Evolutionary conservation across 345 rosid genomes (phyloP).

Genomic region (Murraya paniculata): DNA sequence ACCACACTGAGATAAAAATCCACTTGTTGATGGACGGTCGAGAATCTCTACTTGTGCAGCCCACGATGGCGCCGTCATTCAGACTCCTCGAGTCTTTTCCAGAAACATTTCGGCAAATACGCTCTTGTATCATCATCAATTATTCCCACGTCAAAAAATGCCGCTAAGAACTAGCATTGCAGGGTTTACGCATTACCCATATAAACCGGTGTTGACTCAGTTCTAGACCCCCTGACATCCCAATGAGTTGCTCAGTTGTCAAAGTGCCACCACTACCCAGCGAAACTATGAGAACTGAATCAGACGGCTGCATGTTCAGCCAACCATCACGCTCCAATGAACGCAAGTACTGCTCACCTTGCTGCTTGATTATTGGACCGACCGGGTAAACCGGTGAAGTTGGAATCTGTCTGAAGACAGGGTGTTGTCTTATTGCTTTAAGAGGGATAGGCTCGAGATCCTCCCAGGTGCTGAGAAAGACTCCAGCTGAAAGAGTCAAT

Average conservation of each 20-base stretch:
- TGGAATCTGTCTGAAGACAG: not conserved
- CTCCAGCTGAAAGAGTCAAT: constrained; percentile 25
- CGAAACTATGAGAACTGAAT: constrained; percentile 34
- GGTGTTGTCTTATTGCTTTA: constrained; percentile 20
- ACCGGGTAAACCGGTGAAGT: constrained; percentile 19
- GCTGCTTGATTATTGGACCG: constrained; percentile 29
- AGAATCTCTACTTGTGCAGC: constrained; percentile 37
- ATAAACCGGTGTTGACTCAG: constrained; percentile 38
- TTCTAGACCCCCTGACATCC: constrained; percentile 42
- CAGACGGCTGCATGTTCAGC: constrained; percentile 35
- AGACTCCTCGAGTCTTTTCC: constrained; percentile 22
- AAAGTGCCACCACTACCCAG: constrained; percentile 46
- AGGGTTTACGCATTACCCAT: constrained; percentile 39
- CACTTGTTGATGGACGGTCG: constrained; percentile 34
- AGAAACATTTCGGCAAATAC: constrained; percentile 42
- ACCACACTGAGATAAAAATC: constrained; percentile 50
- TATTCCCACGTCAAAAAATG: constrained; percentile 19
- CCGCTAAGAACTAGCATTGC: constrained; percentile 2
- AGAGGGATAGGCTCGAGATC: constrained; percentile 28
- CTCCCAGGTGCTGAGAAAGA: constrained; percentile 36
- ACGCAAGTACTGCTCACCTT: no score
- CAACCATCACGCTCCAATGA: constrained; percentile 12
- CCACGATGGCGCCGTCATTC: constrained; percentile 34
- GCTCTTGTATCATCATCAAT: constrained; percentile 17
- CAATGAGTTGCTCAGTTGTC: constrained; percentile 29